Percentiles rank a stretch among this genome's conserved stretches.
These are phyloP conservation scores for Mycosphaerella sp. DNA, from an alignment of 2,329 filamentous ascomycete genomes.

Conservation along the genomic window DNA sequence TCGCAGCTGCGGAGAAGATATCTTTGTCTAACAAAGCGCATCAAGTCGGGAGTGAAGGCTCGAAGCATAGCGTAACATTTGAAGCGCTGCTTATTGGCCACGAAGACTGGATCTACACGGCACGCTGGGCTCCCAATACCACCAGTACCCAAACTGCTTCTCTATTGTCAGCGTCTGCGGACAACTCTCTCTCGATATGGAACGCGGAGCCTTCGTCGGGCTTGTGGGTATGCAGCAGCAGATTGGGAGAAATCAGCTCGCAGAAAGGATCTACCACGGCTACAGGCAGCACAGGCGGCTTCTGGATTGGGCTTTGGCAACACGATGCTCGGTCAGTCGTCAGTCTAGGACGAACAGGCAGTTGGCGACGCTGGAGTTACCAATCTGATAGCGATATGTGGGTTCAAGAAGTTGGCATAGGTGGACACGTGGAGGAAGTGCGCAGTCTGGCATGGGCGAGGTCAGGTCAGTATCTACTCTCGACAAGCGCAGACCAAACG, in stretches of 20 bases:
- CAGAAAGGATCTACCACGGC: conserved; percentile 96
- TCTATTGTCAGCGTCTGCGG: conserved; percentile 80
- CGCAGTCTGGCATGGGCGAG: conserved; percentile 79
- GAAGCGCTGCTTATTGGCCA: conserved; percentile 91
- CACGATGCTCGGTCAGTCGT: conserved; percentile 68
- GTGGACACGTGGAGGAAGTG: conserved; percentile 76
- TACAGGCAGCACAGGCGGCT: conserved; percentile 90
- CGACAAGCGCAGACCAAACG: conserved; percentile 87
- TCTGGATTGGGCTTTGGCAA: conserved; percentile 94
- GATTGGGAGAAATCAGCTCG: conserved; percentile 86
- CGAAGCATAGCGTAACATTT: conserved; percentile 77
- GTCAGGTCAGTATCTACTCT: conserved; percentile 76
- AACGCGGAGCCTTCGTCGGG: conserved; percentile 75
- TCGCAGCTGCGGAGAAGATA: conserved; percentile 29
- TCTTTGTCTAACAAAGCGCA: conserved; percentile 87
- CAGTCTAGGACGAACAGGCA: conserved; percentile 82
- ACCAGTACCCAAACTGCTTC: conserved; percentile 41
- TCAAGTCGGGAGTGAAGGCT: conserved; percentile 56
- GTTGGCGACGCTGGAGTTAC: conserved; percentile 82
- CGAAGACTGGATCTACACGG: conserved; percentile 97
- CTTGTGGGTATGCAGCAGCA: conserved; percentile 80
- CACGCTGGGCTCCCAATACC: conserved; percentile 59
- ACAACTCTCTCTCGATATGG: conserved; percentile 94
- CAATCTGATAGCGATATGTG: conserved; percentile 59
- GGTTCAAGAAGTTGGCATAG: conserved; percentile 69